Conservation (phyloP, 805 yeast species). For the Yarrowia deformans region DNA sequence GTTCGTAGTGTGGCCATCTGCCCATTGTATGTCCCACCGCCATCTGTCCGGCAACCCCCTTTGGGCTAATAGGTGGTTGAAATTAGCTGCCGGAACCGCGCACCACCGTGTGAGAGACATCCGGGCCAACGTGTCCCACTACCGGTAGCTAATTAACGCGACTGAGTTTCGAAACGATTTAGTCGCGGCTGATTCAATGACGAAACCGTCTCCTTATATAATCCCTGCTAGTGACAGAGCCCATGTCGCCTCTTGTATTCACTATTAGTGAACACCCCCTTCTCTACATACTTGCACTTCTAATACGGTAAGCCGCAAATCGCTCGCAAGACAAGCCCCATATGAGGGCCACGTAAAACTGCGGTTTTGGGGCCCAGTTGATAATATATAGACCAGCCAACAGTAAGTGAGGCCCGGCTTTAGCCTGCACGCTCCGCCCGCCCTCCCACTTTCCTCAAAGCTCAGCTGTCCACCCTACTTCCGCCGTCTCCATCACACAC, state of each 20-base stretch:
- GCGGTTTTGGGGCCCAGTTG: background rate
- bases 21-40: slow-evolving; percentile 1
- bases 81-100: slow-evolving; percentile 15
- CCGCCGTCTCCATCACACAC: slow-evolving; percentile 3
- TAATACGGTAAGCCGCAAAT: background rate
- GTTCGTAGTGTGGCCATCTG: background rate
- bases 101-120: background rate
- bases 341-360: background rate
- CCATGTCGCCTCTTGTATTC: no score
- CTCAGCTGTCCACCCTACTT: background rate
- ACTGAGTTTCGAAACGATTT: slow-evolving; percentile 1
- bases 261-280: background rate
- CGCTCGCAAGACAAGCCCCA: slow-evolving; percentile 4
- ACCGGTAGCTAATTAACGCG: background rate
- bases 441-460: slow-evolving; percentile 6
- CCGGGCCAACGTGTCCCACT: slow-evolving; percentile 3
- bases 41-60: slow-evolving; percentile 12
- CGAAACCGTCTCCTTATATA: background rate
- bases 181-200: no score
- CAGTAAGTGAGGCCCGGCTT: background rate
- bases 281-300: background rate
- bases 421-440: background rate
- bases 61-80: slow-evolving; percentile 3
- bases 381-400: background rate
- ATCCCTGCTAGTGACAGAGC: background rate